Conservation (phyloP, 306 rosid genomes). For the Castanea sativa region DNA sequence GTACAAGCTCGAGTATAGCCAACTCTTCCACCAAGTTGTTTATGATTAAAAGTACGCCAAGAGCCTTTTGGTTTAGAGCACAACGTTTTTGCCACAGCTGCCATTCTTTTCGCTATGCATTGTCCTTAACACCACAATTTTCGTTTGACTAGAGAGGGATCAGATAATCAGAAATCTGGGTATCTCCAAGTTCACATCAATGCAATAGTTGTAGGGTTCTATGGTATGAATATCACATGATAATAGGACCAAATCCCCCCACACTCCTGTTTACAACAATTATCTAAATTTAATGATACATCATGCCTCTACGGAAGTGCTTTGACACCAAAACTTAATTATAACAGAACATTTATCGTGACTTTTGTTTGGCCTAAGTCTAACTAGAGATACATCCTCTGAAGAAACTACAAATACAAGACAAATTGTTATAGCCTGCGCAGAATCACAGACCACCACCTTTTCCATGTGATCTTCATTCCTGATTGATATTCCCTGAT, state of each 20-base stretch:
- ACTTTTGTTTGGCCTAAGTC: slow-evolving; percentile 37
- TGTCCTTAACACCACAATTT: background rate
- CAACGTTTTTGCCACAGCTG: too few species aligned
- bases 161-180: background rate
- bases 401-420: slow-evolving; percentile 33
- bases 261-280: slow-evolving; percentile 19
- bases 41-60: too few species aligned
- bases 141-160: background rate
- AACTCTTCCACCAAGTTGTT: too few species aligned
- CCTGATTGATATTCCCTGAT: slow-evolving; percentile 38
- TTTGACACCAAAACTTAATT: slow-evolving; percentile 38
- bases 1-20: too few species aligned
- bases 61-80: too few species aligned
- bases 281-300: slow-evolving; percentile 17
- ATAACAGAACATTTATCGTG: slow-evolving; percentile 29
- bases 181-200: too few species aligned
- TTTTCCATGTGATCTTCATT: slow-evolving; percentile 43
- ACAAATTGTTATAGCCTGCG: slow-evolving; percentile 26
- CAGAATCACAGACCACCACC: slow-evolving; percentile 42
- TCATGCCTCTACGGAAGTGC: slow-evolving; percentile 16
- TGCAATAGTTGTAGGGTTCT: too few species aligned
- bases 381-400: slow-evolving; percentile 33
- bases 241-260: background rate
- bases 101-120: too few species aligned
- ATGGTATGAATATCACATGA: background rate